Evolutionary conservation across 2,329 filamentous ascomycete genomes (phyloP), one percentile per base, ranked within the genome.

Genomic region (Helminthosporium solani): DNA sequence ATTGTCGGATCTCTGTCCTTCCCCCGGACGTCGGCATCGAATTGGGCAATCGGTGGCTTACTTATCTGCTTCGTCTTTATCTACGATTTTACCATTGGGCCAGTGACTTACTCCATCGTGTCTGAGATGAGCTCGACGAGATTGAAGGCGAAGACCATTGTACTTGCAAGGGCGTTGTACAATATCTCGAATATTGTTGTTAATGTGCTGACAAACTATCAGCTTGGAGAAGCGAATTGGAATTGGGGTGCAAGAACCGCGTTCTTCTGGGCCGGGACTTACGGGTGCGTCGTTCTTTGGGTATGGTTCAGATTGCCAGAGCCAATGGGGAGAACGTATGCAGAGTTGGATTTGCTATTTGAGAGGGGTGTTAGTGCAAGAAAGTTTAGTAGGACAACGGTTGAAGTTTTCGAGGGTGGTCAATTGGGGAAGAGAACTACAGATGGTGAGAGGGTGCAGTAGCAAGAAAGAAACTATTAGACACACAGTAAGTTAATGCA

Each of bases 11-110:
- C 91, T 71, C 78, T 91, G 8, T 88, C 87, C 0, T 78, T 92
- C 3, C 57, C 57, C 2, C 56, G 52, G 2, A 66, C 58, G 1
- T 73, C 80, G 1, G 63, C 72, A 0, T 79, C 88, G 52, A 60
- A 61, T 20, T 68, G 63, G 64, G 64, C 60, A 4, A 66, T 65
- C 12, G 66, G 63, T 3, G 59, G 46, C 3, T 46, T 67, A 3
- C 49, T 68, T n/a, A 63, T 67, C 20, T 40, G 61, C 3, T 68
- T 64, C 25, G 60, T 90, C 0, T 74, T 94, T 36, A 81, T 86
- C 60, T 96, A 95, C 70, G 88, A 95, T 67, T 77, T 91, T 40
- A 88, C 88, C 0, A 89, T 96, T 35, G 90, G 90, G 15, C 92
- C 38, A n/a, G 88, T 95, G 5, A 90, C 87, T 64, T 96, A 95